Base-by-base conservation (phyloP, 495 filamentous ascomycete genomes). In the Neurospora sp. region DNA sequence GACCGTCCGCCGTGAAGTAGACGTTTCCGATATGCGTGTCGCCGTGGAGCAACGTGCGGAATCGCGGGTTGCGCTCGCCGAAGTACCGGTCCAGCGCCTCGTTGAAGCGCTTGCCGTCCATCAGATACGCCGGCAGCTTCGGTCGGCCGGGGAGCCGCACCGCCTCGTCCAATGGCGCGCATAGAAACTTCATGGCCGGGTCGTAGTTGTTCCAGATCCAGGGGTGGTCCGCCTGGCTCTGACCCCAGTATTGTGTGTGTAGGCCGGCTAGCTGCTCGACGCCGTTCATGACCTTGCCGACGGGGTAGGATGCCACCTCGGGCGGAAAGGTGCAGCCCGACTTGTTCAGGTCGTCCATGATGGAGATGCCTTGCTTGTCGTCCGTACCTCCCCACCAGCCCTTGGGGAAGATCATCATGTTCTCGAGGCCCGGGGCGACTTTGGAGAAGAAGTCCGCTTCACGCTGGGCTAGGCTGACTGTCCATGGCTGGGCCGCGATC, bases 371-470 rank as follows among this genome's bases (percentile, higher is more conserved):
- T 40, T 82, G 80, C 44, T 71, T 74, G 2, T 73, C 53, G 68
- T 45, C 76, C 37, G 69, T 75, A 12, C 78, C 78, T 14, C 74
- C 77, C 80, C 80, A 82, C 76, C 75, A 82, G n/a, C 75, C 75
- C 53, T 72, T 77, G n/a, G 80, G 80, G 37, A 79, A 77, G 16
- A 73, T 70, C 78, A 5, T 41, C 20, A 22, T 22, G 65, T 78
- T 45, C 45, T 72, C 73, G 16, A 82, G 74, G 22, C 31, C 40
- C 2, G 80, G 77, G 39, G 80, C 80, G 9, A 82, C 70, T 40
- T 75, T 78, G 14, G 73, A 73, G 70, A 80, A 82, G 75, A 82
- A 82, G 10, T 78, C 75, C 41, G 79, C 75, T 71, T 82, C 80
- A 42, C 77, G 79, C 71, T 82, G 78, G 16, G 77, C 79, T 27